phyloP scores from a whole-genome alignment of 306 rosid genomes.

The Quercus glauca region DNA sequence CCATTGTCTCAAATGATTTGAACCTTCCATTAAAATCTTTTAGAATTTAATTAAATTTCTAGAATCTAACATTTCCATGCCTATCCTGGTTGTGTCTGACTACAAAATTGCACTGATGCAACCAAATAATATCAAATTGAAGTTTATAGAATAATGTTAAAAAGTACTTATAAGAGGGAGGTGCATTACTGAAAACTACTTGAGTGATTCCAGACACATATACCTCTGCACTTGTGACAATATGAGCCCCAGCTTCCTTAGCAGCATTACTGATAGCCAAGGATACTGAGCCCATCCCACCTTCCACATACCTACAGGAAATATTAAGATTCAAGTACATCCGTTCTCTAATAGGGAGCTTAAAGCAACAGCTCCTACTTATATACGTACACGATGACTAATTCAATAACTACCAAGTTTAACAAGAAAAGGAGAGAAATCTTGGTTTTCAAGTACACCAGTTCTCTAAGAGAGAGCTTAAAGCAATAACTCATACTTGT shows the following conservation, averaged over 20 bases:
- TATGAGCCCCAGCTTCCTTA: constrained; percentile 69
- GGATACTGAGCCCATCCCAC: constrained; percentile 99
- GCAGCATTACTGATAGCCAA: constrained; percentile 78
- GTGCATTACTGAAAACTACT: constrained; percentile 7
- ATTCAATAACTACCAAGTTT: constrained; percentile 6
- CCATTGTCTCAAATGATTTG: not conserved
- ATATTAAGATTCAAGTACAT: not conserved
- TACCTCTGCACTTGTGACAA: constrained; percentile 81
- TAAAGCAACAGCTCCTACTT: not conserved
- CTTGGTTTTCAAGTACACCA: not conserved
- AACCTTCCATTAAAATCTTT: not conserved
- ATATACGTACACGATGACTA: not conserved
- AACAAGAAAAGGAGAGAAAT: constrained; percentile 20
- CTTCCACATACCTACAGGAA: constrained; percentile 79
- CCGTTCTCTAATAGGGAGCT: not conserved
- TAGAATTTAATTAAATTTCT: not conserved
- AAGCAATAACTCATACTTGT: not conserved
- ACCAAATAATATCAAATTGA: constrained; percentile 2
- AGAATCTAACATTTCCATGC: not conserved
- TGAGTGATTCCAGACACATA: constrained; percentile 20
- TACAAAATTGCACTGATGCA: not conserved
- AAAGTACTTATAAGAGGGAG: not conserved
- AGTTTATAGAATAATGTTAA: constrained; percentile 9
- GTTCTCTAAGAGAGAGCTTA: not conserved
- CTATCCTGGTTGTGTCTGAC: not conserved